phyloP scores from a whole-genome alignment of 805 yeast species.

The Saturnispora sekii region DNA sequence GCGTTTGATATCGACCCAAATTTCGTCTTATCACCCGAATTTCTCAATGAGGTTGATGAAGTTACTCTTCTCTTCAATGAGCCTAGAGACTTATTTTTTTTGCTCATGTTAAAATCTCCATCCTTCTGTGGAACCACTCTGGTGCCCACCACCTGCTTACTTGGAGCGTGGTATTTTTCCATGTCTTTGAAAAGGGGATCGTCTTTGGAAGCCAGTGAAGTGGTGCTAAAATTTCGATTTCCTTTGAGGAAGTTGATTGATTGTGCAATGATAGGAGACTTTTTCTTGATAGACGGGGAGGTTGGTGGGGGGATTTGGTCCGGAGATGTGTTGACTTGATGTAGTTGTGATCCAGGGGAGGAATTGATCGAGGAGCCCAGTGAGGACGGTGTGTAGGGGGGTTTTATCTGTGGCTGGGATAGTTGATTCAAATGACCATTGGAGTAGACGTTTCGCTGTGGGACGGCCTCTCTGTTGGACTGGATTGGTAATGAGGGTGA shows the following conservation, averaged over 20 bases:
- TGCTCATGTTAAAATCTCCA: constrained; percentile 13
- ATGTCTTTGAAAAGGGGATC: constrained; percentile 15
- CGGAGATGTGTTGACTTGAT: not conserved
- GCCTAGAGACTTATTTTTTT: constrained; percentile 39
- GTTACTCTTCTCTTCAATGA: constrained; percentile 33
- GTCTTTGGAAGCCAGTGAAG: constrained; percentile 17
- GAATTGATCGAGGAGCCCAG: no score
- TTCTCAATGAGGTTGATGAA: constrained; percentile 24
- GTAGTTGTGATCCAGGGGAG: not conserved
- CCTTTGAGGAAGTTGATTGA: constrained; percentile 29
- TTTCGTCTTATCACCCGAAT: constrained; percentile 25
- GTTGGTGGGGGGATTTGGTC: not conserved
- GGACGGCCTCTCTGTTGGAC: constrained; percentile 17
- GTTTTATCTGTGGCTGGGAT: constrained; percentile 7
- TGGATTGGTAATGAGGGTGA: constrained; percentile 17
- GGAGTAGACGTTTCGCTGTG: constrained; percentile 7
- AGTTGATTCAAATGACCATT: constrained; percentile 6
- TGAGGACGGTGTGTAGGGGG: not conserved
- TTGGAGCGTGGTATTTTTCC: constrained; percentile 27
- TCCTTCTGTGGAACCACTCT: constrained; percentile 38
- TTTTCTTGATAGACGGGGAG: constrained; percentile 9
- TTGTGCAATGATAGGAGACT: constrained; percentile 31
- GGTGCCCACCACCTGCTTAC: constrained; percentile 33
- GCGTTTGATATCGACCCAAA: constrained; percentile 20
- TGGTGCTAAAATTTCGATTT: constrained; percentile 18